Base-by-base conservation (phyloP, 345 rosid genomes). In the Cochlearia excelsa region DNA sequence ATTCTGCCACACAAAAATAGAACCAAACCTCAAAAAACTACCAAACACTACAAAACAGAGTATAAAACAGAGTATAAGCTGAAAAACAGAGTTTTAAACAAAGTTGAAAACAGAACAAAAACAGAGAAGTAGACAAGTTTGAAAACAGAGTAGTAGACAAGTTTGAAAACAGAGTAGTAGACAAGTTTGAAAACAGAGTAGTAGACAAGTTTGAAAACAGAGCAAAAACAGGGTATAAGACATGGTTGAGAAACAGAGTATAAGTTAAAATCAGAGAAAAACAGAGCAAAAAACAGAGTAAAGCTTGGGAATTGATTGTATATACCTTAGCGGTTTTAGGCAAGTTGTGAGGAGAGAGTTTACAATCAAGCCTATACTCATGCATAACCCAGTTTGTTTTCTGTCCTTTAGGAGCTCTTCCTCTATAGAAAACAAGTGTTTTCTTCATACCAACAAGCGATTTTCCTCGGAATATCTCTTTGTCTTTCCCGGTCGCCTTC, bases 401-500 rank as follows among this genome's bases (percentile, higher is more conserved):
- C 41, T 67, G 85, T 1, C 95, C 96, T 69, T 82, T 88, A 0
- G 98, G 98, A n/a, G 43, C 43, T 39, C 43, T 39, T 1, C 43
- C 43, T 39, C 43, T 39, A 39, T 39, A 91, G 55, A 91, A 91
- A 46, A 91, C 98, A 57, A 91, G 88, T 3, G 96, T 91, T 51
- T 91, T 88, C 81, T 86, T 91, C 96, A 92, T 92, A 11, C 98
- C 98, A 16, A 92, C 97, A 29, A 92, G 78, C 0, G 82, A 75
- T 68, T 84, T 88, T 1, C 84, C 87, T 55, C 78, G 72, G 57
- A 77, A 76, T 26, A 92, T 92, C 76, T 88, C 95, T 47, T 77
- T 92, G 29, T 92, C 98, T 59, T 92, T 92, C 9, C 98, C 98
- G 0, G 98, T 92, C 31, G 98, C 98, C 52, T 91, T 91, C 98